These are phyloP conservation scores for Heliamphora pulchella DNA, from an alignment of 179 eudicot genomes.

Conservation along the genomic window DNA sequence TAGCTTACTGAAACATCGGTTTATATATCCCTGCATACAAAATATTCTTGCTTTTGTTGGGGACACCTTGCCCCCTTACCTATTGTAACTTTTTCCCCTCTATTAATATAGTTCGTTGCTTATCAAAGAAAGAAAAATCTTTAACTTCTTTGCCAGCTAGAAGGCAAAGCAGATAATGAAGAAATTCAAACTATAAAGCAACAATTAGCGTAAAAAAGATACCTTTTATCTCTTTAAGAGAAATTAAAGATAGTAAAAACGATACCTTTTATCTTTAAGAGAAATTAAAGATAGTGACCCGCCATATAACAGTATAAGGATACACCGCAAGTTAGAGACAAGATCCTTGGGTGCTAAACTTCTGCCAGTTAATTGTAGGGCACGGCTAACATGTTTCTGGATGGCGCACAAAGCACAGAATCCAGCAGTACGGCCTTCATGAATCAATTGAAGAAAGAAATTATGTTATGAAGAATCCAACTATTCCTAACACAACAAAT, in stretches of 20 bases:
- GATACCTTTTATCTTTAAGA: not conserved
- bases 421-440: conserved; percentile 77
- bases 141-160: not conserved
- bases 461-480: not conserved
- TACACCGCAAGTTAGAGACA: conserved; percentile 88
- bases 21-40: not conserved
- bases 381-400: conserved; percentile 84
- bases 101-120: no score
- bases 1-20: not conserved
- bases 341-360: conserved; percentile 83
- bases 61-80: no score
- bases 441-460: conserved; percentile 13
- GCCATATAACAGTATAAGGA: conserved; percentile 35
- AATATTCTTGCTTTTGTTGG: not conserved
- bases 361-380: conserved; percentile 78
- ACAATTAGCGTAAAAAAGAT: no score
- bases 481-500: not conserved
- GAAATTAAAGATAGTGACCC: conserved; percentile 3
- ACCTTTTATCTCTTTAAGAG: not conserved
- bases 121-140: no score
- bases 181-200: not conserved
- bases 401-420: conserved; percentile 93
- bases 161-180: not conserved
- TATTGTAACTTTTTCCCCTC: no score
- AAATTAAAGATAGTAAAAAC: not conserved